Evolutionary conservation across 768 basidiomycete genomes (phyloP), one percentile per base, ranked within the genome.

Genomic region (Cantharellus anzutake): DNA sequence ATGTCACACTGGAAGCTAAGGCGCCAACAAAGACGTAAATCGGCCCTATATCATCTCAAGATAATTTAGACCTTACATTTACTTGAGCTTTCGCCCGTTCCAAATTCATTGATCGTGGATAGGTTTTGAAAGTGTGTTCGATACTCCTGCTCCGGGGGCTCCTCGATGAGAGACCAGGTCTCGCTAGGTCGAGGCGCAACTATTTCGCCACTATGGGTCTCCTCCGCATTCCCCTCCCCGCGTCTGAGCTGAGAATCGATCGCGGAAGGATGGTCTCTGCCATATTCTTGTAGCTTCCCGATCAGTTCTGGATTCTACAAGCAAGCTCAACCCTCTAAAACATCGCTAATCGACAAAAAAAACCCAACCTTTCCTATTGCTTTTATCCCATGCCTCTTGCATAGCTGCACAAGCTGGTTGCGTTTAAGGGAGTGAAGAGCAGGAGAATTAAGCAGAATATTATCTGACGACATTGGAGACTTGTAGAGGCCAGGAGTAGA

Each of bases 91-190:
- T 70, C 67, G 48, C 73, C 76, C 2, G 80, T 80, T 2, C 86
- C 87, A 69, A 89, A 89, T 67, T 89, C 87, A n/a, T 78, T 77
- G 7, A n/a, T 57, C n/a, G 58, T 59, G 40, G 58, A 38, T 11
- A 41, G 20, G 7, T 5, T 7, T 7, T 14, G 14, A 57, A 41
- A 38, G 11, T 14, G 11, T 38, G 11, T 11, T 11, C 11, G 52
- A 11, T 11, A 11, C 7, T 14, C 7, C 52, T 55, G 39, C 35
- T 41, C 40, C 5, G 5, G 14, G 38, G 62, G 78, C 59, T 89
- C 86, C 81, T 89, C 87, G n/a, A 88, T 79, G 61, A 89, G 72
- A 66, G 86, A 84, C 86, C 88, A 89, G 65, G 84, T 82, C 65
- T 86, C 83, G 66, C 84, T 85, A 0, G 83, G 83, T 50, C 84